A percentile compares a stretch with the other conserved stretches of the same genome.
phyloP scores from a whole-genome alignment of 2,329 filamentous ascomycete genomes.

The Aspergillus ustus region DNA sequence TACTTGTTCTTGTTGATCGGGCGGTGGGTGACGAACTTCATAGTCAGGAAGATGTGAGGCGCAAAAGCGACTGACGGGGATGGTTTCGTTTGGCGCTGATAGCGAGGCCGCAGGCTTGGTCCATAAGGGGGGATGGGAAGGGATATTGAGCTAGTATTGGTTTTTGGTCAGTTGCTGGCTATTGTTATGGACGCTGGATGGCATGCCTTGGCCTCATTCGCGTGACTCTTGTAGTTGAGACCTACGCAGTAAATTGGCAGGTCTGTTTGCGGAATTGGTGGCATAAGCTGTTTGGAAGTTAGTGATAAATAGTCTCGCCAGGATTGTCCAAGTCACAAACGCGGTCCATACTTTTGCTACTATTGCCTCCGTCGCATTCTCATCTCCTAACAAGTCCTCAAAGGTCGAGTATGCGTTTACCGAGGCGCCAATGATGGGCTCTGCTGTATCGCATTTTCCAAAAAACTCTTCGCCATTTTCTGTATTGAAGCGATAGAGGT shows the following conservation, averaged over 20 bases:
- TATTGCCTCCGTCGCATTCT: too few species aligned
- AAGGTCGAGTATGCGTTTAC: too few species aligned
- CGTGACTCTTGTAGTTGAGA: constrained; percentile 37
- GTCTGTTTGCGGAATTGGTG: constrained; percentile 30
- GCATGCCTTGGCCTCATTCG: constrained; percentile 26
- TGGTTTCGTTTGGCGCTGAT: background rate
- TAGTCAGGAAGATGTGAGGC: background rate
- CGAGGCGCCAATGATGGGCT: too few species aligned
- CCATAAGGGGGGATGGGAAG: constrained; percentile 36
- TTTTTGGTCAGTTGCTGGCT: background rate
- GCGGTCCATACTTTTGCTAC: too few species aligned
- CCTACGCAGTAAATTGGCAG: constrained; percentile 37
- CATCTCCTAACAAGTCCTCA: too few species aligned
- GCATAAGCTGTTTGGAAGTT: constrained; percentile 28
- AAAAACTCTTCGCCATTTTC: too few species aligned
- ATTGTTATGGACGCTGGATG: background rate
- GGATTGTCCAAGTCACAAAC: too few species aligned
- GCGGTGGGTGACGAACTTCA: background rate
- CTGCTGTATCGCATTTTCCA: too few species aligned
- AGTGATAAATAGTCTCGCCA: too few species aligned
- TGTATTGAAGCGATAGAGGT: too few species aligned
- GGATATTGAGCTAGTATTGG: constrained; percentile 25
- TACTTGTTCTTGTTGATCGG: too few species aligned
- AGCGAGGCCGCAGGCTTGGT: constrained; percentile 23
- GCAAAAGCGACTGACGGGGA: background rate